phyloP scores from a whole-genome alignment of 2,329 filamentous ascomycete genomes.

The Aspergillus jensenii region DNA sequence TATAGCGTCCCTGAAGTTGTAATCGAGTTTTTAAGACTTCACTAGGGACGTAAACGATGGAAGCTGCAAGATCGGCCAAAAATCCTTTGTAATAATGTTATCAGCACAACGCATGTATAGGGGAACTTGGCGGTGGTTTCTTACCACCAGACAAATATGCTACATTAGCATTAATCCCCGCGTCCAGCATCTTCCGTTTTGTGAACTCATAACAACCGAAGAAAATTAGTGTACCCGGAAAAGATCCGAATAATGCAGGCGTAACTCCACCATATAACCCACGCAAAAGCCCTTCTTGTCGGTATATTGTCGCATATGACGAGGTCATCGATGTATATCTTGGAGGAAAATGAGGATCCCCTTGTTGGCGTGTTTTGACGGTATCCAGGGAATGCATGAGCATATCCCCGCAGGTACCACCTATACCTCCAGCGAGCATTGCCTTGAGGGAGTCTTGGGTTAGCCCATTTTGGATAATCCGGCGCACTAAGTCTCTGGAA shows the following conservation, averaged over 20 bases:
- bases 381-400: constrained; percentile 99
- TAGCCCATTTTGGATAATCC: background rate
- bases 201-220: constrained; percentile 96
- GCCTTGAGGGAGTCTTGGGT: constrained; percentile 53
- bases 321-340: constrained; percentile 89
- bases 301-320: constrained; percentile 88
- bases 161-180: constrained; percentile 75
- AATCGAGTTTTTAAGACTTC: constrained; percentile 97
- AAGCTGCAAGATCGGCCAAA: constrained; percentile 86
- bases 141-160: constrained; percentile 83
- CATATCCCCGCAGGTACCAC: constrained; percentile 92
- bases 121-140: constrained; percentile 19
- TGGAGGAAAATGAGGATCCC: constrained; percentile 87
- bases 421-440: constrained; percentile 92
- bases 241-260: constrained; percentile 86
- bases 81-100: constrained; percentile 61
- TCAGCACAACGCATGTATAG: constrained; percentile 5
- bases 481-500: background rate
- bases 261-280: constrained; percentile 93
- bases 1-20: constrained; percentile 90
- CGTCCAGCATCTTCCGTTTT: constrained; percentile 84
- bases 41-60: constrained; percentile 90
- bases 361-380: constrained; percentile 96
- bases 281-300: constrained; percentile 82
- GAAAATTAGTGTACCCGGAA: constrained; percentile 90